Percentiles rank a stretch among this genome's conserved stretches.
Conservation (phyloP, 2,329 filamentous ascomycete species). For the Colletotrichum sp. region DNA sequence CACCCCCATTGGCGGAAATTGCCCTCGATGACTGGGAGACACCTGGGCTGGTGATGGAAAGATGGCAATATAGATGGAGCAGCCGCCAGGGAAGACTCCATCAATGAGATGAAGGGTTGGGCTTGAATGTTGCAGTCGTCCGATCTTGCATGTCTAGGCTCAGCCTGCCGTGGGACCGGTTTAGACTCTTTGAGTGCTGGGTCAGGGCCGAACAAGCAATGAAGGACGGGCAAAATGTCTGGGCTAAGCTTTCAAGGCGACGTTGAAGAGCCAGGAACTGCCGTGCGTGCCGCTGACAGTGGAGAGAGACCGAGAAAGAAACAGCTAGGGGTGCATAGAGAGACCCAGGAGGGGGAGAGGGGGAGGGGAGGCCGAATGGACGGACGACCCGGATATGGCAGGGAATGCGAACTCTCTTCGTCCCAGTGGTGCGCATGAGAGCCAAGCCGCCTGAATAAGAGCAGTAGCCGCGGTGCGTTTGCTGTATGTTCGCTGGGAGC, state of each 20-base stretch:
- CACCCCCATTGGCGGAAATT: conserved; percentile 4
- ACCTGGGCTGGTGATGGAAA: neutral
- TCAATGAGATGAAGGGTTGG: conserved; percentile 12
- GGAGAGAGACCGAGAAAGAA: neutral
- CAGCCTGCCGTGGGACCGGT: neutral
- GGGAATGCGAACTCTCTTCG: neutral
- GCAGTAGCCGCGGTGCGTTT: neutral
- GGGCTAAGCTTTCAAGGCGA: neutral
- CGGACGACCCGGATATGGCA: neutral
- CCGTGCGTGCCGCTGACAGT: neutral
- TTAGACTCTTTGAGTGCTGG: neutral
- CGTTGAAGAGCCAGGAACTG: neutral
- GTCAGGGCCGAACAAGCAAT: neutral
- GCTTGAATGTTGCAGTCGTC: neutral
- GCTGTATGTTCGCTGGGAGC: neutral
- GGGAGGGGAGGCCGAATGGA: neutral
- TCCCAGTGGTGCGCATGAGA: neutral
- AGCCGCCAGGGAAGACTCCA: neutral
- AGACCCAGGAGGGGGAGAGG: neutral
- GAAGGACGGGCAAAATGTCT: neutral
- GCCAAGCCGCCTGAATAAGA: neutral
- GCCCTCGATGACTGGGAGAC: neutral
- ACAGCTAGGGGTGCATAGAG: neutral
- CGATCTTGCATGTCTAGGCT: neutral
- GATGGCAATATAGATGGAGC: conserved; percentile 11